Percentiles rank a stretch among this genome's conserved stretches.
Evolutionary conservation across 371 early-diverging fungal species (phyloP).

Genomic region (Funneliformis caledonium): DNA sequence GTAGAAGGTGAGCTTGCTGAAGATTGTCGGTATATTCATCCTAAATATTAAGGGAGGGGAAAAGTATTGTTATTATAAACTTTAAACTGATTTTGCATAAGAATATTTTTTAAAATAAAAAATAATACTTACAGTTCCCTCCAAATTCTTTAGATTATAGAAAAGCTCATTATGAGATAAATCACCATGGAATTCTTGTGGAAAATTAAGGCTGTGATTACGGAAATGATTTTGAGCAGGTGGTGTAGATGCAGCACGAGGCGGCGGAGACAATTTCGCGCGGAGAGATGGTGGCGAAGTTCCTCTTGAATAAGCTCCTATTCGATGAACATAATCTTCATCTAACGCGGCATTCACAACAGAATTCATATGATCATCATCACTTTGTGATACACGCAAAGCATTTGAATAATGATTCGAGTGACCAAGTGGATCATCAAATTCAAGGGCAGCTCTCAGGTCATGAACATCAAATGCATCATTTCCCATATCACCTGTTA

Average conservation of each 20-base stretch:
- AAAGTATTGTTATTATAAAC: neutral
- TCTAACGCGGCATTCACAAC: constrained; percentile 60
- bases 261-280: constrained; percentile 54
- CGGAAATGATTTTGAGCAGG: constrained; percentile 55
- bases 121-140: constrained; percentile 45
- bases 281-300: constrained; percentile 46
- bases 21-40: constrained; percentile 46
- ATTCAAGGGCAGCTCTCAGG: constrained; percentile 43
- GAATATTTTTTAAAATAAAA: neutral
- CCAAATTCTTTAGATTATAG: constrained; percentile 47
- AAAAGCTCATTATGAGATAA: constrained; percentile 43
- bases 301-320: constrained; percentile 17
- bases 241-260: constrained; percentile 64
- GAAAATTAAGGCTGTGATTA: constrained; percentile 47
- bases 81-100: neutral
- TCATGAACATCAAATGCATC: constrained; percentile 44
- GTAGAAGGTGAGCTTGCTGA: constrained; percentile 49
- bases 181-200: constrained; percentile 42
- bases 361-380: constrained; percentile 50
- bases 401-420: constrained; percentile 44
- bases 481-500: constrained; percentile 42
- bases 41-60: constrained; percentile 32
- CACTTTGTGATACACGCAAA: constrained; percentile 13
- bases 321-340: constrained; percentile 44
- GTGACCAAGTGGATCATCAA: constrained; percentile 46